phyloP scores from a whole-genome alignment of 352 stramenopile species.

The Thalassiosira hispida region DNA sequence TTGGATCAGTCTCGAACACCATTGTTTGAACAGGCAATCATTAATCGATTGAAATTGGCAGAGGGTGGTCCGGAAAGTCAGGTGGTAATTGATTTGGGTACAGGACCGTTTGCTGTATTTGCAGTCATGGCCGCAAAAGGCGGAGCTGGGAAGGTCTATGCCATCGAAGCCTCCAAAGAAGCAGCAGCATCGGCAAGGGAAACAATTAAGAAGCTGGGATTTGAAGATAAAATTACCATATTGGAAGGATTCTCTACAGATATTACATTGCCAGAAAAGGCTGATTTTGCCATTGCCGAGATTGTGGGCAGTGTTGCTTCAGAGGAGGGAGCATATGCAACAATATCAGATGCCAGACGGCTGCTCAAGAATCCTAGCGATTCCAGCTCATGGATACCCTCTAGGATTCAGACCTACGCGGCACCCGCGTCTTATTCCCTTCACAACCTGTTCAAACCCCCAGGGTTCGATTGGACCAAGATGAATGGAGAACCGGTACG shows the following conservation, averaged over 20 bases:
- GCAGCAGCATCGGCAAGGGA: constrained; percentile 46
- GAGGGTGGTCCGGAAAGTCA: constrained; percentile 40
- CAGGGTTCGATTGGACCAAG: constrained; percentile 77
- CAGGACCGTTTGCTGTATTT: constrained; percentile 73
- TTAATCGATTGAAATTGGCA: constrained; percentile 50
- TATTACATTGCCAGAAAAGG: constrained; percentile 69
- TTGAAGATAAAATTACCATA: constrained; percentile 62
- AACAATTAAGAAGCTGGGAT: constrained; percentile 57
- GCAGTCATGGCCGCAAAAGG: constrained; percentile 68
- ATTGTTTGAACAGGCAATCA: constrained; percentile 68
- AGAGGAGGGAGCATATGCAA: constrained; percentile 74
- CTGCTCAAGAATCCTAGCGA: constrained; percentile 65
- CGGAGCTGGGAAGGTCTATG: constrained; percentile 74
- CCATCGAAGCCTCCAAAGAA: constrained; percentile 72
- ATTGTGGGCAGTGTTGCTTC: constrained; percentile 68
- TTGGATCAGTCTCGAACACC: constrained; percentile 69
- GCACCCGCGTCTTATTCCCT: constrained; percentile 72
- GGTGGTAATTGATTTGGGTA: constrained; percentile 74
- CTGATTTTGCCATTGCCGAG: constrained; percentile 71
- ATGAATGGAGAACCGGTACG: constrained; percentile 66
- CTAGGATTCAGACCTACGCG: constrained; percentile 62
- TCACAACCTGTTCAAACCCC: constrained; percentile 72
- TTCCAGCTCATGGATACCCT: constrained; percentile 64
- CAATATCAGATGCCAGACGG: constrained; percentile 65
- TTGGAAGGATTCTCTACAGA: constrained; percentile 78